Conservation (phyloP, 1,139 yeast genomes). For the Nakaseomyces sp. region DNA sequence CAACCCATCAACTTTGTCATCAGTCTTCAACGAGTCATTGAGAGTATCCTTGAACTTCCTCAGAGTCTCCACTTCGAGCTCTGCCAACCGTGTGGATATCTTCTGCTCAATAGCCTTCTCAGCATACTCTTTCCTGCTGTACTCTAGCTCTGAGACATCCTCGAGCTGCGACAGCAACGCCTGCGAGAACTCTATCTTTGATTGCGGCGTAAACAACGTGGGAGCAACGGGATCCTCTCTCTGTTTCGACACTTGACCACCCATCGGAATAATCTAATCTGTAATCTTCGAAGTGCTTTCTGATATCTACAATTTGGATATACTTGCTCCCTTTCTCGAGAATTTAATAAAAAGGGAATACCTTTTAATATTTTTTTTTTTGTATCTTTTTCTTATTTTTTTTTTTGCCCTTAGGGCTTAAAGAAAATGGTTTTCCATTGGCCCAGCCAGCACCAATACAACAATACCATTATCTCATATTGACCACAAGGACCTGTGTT, state of each 20-base stretch:
- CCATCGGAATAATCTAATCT: conserved; percentile 1
- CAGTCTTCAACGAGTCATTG: conserved; percentile 36
- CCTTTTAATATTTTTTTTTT: too few relatives aligned
- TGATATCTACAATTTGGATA: too few relatives aligned
- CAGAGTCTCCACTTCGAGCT: conserved; percentile 53
- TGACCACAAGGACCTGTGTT: too few relatives aligned
- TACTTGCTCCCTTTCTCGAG: too few relatives aligned
- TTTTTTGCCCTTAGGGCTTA: too few relatives aligned
- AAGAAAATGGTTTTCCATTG: too few relatives aligned
- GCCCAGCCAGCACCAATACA: too few relatives aligned
- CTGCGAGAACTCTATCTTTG: conserved; percentile 70
- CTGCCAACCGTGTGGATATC: conserved; percentile 57
- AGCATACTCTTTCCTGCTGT: conserved; percentile 69
- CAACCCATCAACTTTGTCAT: conserved; percentile 24
- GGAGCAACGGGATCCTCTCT: conserved; percentile 8
- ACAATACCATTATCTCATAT: too few relatives aligned
- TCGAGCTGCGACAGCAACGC: conserved; percentile 64
- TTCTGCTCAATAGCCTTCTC: conserved; percentile 72
- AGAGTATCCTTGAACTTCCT: conserved; percentile 47
- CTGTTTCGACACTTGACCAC: conserved; percentile 16
- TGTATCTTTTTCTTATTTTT: too few relatives aligned
- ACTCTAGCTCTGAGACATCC: conserved; percentile 67
- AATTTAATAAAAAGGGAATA: too few relatives aligned
- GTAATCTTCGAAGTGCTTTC: too few relatives aligned
- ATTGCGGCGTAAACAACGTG: conserved; percentile 38